Evolutionary conservation across 163 green algal genomes (phyloP).

Genomic region (Botryococcus braunii): DNA sequence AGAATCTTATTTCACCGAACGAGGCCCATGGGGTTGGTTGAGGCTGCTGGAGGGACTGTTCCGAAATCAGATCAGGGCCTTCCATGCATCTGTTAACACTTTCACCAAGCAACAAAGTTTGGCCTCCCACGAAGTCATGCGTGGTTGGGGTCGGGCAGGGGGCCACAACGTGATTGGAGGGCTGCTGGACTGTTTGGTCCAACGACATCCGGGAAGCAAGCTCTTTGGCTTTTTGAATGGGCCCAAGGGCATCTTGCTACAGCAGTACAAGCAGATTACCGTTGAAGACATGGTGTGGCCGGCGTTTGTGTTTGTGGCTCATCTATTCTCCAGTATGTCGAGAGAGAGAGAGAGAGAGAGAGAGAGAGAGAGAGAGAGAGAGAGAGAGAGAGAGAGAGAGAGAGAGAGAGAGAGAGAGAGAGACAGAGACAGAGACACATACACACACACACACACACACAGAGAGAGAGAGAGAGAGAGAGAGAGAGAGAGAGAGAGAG

Average conservation of each 20-base stretch:
- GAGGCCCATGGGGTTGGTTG: background rate
- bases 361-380: no score
- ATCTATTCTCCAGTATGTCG: no score
- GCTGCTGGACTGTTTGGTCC: constrained; percentile 38
- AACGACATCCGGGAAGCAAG: constrained; percentile 26
- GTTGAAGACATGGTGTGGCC: constrained; percentile 24
- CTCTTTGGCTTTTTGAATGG: constrained; percentile 50
- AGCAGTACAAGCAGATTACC: constrained; percentile 28
- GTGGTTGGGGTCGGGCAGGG: no score
- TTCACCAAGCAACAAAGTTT: background rate
- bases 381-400: no score
- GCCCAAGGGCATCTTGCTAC: constrained; percentile 36
- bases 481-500: no score
- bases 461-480: no score
- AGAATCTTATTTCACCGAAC: background rate
- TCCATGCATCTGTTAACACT: background rate
- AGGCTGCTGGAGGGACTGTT: background rate
- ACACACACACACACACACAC: no score
- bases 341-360: no score
- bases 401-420: no score
- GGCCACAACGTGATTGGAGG: constrained; percentile 65
- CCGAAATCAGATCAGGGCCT: background rate
- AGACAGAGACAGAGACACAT: no score
- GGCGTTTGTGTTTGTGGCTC: no score
- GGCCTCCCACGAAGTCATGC: no score